Base-by-base conservation (phyloP, 164 flowering plant species). In the Kingdonia uniflora region DNA sequence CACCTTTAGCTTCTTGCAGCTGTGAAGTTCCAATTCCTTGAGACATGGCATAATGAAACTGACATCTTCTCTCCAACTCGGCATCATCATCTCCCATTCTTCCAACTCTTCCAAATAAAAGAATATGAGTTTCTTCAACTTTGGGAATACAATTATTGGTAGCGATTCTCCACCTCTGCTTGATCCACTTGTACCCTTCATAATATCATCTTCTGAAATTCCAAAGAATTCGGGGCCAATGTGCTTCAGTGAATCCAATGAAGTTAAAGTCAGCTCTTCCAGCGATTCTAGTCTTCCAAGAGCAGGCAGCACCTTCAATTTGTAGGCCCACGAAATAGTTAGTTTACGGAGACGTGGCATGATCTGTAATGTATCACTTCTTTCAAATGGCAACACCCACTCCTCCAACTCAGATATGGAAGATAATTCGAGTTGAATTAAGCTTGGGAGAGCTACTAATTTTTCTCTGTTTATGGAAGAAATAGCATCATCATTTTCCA, bases 151-250 rank as follows among this genome's bases (percentile, higher is more conserved):
- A 10, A 2, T 15, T 25, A 19, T 22, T 14, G 14, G 1, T 4
- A 4, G 11, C 8, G 51, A 14, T 0, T 23, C 29, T 29, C 35
- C 35, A 29, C 35, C 35, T 29, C 35, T 29, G n/a, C n/a, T n/a
- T 10, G 8, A 8, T 13, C 2, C 14, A 24, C 7, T 22, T 17
- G 14, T 4, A 13, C n/a, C n/a, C n/a, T n/a, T n/a, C n/a, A n/a
- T n/a, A n/a, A 3, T 8, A 47, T 22, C 24, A 20, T 47, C 1
- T 15, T 13, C 6, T 1, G 1, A 14, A 19, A 20, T 21, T 1
- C 50, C 50, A 11, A 47, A 47, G 16, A 47, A 20, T 25, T 19
- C 50, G 15, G 15, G 50, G 15, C 25, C 50, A n/a, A 47, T 47
- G 14, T 22, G 7, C 19, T 47, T 22, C 50, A 47, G 12, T 47